Percentiles rank a stretch among this genome's conserved stretches.
phyloP scores from a whole-genome alignment of 768 basidiomycete species.

The Leccinum subtestaceum region DNA sequence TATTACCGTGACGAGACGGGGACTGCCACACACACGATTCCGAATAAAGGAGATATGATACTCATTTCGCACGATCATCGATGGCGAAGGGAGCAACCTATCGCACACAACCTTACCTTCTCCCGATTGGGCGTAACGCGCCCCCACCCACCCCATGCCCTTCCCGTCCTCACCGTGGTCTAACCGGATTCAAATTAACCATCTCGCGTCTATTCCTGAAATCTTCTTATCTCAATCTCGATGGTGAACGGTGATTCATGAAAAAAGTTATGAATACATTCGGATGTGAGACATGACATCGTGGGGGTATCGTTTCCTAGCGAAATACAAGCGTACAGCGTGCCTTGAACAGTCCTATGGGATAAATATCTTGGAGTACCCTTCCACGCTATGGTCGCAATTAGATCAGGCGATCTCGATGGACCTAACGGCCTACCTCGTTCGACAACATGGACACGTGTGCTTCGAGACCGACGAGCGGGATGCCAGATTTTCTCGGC shows the following conservation, averaged over 20 bases:
- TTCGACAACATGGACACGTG: conserved; percentile 51
- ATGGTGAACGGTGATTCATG: conserved; percentile 3
- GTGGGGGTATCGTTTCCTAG: conserved; percentile 15
- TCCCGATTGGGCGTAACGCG: not conserved
- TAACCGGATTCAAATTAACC: not conserved
- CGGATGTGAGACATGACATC: conserved; percentile 1
- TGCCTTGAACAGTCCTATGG: conserved; percentile 18
- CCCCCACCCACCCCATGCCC: not conserved
- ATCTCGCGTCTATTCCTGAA: not conserved
- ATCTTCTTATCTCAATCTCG: not conserved
- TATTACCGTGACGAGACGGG: not conserved
- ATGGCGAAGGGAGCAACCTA: not conserved
- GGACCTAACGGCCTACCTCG: conserved; percentile 33
- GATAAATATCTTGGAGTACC: conserved; percentile 36
- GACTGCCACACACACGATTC: not conserved
- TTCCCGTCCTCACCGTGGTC: not conserved
- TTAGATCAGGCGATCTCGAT: not conserved
- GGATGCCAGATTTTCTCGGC: conserved; percentile 50
- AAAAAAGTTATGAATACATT: conserved; percentile 9
- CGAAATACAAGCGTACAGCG: conserved; percentile 6
- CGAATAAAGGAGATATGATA: not conserved
- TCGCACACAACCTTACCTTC: not conserved
- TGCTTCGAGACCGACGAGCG: conserved; percentile 48
- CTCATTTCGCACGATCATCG: not conserved
- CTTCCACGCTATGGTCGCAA: conserved; percentile 27